Evolutionary conservation across 306 rosid genomes (phyloP).

Genomic region (Castanea sativa): DNA sequence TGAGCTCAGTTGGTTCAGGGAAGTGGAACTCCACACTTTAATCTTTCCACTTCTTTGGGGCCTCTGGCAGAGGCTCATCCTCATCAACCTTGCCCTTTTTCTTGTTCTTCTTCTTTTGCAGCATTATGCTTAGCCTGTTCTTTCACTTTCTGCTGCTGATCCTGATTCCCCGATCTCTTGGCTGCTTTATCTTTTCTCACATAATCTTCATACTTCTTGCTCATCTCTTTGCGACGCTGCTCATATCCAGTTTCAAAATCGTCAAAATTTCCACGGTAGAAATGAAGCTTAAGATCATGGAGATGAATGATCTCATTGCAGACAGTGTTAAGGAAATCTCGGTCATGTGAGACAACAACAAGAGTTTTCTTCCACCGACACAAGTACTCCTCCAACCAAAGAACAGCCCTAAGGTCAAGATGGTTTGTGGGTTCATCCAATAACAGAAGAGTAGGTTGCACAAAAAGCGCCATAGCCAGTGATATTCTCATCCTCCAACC

Average conservation of each 20-base stretch:
- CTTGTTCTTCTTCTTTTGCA: slow-evolving; percentile 57
- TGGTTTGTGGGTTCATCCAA: slow-evolving; percentile 81
- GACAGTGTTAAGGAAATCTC: slow-evolving; percentile 72
- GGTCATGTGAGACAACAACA: slow-evolving; percentile 74
- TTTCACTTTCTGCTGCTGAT: slow-evolving; percentile 68
- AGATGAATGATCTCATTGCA: slow-evolving; percentile 70
- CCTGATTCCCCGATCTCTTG: slow-evolving; percentile 57
- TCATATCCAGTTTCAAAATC: slow-evolving; percentile 75
- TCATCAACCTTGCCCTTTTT: slow-evolving; percentile 49
- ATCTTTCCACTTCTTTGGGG: slow-evolving; percentile 66
- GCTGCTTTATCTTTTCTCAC: slow-evolving; percentile 63
- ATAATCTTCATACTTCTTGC: slow-evolving; percentile 60
- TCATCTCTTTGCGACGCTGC: slow-evolving; percentile 79
- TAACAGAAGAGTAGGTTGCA: slow-evolving; percentile 64
- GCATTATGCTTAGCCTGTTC: slow-evolving; percentile 60
- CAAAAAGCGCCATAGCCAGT: slow-evolving; percentile 72
- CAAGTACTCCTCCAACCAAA: slow-evolving; percentile 77
- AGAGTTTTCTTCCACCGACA: slow-evolving; percentile 74
- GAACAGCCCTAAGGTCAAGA: slow-evolving; percentile 77
- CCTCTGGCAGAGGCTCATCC: slow-evolving; percentile 48
- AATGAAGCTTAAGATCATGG: slow-evolving; percentile 70
- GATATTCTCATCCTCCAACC: slow-evolving; percentile 79
- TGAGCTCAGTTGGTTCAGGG: slow-evolving; percentile 74
- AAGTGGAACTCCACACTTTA: slow-evolving; percentile 66
- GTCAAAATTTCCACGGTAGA: slow-evolving; percentile 75